These are phyloP conservation scores for Darksidea phi DNA, from an alignment of 495 filamentous ascomycete species.

Conservation along the genomic window DNA sequence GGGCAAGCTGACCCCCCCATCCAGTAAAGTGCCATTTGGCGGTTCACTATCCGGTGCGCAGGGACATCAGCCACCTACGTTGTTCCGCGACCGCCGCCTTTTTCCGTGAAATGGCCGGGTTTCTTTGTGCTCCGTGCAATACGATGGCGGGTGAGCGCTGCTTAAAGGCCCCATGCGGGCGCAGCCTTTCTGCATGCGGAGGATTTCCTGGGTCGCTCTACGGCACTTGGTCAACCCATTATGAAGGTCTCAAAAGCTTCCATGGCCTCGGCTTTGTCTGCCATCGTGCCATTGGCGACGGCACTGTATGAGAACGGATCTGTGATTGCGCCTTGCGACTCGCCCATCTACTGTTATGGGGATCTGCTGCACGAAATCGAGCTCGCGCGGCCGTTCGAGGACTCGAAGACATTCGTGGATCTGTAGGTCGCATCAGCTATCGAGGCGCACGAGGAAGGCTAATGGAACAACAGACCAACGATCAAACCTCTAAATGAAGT, in stretches of 20 bases:
- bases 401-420: constrained; percentile 40
- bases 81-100: neutral
- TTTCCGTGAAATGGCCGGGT: neutral
- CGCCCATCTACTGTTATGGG: constrained; percentile 38
- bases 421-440: constrained; percentile 16
- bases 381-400: constrained; percentile 34
- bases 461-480: constrained; percentile 27
- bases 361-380: constrained; percentile 36
- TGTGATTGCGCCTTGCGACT: constrained; percentile 38
- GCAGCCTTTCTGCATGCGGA: neutral
- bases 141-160: neutral
- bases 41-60: neutral
- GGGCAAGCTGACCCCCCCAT: no score
- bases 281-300: constrained; percentile 3
- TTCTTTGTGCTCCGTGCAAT: neutral
- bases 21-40: neutral
- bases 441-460: neutral
- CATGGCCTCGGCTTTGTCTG: constrained; percentile 3
- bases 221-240: neutral
- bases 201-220: neutral
- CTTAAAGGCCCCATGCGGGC: neutral
- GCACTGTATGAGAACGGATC: constrained; percentile 35
- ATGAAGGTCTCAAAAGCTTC: neutral
- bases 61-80: neutral
- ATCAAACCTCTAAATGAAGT: constrained; percentile 36